These are phyloP conservation scores for Pichia scutulata DNA, from an alignment of 805 yeast species.

Conservation along the genomic window DNA sequence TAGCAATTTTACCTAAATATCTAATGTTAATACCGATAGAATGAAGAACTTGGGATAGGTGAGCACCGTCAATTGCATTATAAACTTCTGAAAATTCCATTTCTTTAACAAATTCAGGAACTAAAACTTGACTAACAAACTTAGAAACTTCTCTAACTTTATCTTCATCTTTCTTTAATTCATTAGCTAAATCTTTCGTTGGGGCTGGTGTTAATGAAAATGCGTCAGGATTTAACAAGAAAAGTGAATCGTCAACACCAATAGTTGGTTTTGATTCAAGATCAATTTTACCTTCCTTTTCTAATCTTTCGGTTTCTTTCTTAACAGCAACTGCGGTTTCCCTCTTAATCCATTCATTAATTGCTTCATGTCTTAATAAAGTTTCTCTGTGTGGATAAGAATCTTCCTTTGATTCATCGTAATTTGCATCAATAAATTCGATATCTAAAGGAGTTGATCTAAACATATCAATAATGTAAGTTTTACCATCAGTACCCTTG, in stretches of 20 bases:
- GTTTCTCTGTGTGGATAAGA: slow-evolving; percentile 79
- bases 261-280: slow-evolving; percentile 40
- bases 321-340: slow-evolving; percentile 49
- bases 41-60: slow-evolving; percentile 64
- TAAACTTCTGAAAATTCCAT: slow-evolving; percentile 40
- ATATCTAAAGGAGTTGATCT: slow-evolving; percentile 82
- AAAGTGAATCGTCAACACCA: slow-evolving; percentile 44
- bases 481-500: slow-evolving; percentile 75
- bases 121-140: slow-evolving; percentile 48
- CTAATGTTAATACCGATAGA: slow-evolving; percentile 81
- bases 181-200: slow-evolving; percentile 29
- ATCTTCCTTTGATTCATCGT: slow-evolving; percentile 33
- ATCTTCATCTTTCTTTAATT: slow-evolving; percentile 43
- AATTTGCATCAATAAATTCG: slow-evolving; percentile 58
- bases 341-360: slow-evolving; percentile 82
- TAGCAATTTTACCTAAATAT: slow-evolving; percentile 65
- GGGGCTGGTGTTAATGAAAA: slow-evolving; percentile 40
- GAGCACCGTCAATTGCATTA: slow-evolving; percentile 77
- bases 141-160: slow-evolving; percentile 65
- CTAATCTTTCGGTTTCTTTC: slow-evolving; percentile 40
- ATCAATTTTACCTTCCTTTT: slow-evolving; percentile 22
- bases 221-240: slow-evolving; percentile 74
- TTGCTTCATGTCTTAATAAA: slow-evolving; percentile 77
- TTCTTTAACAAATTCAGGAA: slow-evolving; percentile 56
- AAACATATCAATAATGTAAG: slow-evolving; percentile 76